Percentiles rank a stretch among this genome's conserved stretches.
Conservation (phyloP, 1,139 yeast genomes). For the Yamadazyma dendronema region DNA sequence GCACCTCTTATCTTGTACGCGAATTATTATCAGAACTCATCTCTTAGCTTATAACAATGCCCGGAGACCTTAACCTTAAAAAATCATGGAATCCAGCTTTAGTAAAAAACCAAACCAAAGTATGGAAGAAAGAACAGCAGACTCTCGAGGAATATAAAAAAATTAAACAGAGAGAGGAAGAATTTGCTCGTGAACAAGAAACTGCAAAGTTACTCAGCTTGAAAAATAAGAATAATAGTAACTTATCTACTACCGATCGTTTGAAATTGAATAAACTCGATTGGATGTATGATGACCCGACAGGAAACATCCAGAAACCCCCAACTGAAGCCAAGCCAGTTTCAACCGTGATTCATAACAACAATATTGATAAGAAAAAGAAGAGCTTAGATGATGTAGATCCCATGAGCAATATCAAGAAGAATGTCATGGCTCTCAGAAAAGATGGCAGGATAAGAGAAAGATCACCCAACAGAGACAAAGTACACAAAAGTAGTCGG, state of each 20-base stretch:
- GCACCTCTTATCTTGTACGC: too few relatives aligned
- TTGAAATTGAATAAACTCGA: slow-evolving; percentile 53
- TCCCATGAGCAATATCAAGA: slow-evolving; percentile 10
- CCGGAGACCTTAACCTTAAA: slow-evolving; percentile 83
- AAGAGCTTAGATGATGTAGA: slow-evolving; percentile 20
- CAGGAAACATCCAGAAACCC: slow-evolving; percentile 1
- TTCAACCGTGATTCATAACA: not conserved
- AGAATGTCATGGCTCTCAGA: too few relatives aligned
- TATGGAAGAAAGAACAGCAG: slow-evolving; percentile 82
- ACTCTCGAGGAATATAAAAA: slow-evolving; percentile 68
- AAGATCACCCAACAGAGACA: slow-evolving; percentile 10
- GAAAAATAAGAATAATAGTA: slow-evolving; percentile 18
- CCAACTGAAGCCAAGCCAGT: not conserved
- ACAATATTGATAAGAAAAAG: not conserved
- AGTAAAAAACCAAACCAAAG: slow-evolving; percentile 79
- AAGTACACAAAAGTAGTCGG: slow-evolving; percentile 6
- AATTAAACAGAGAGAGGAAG: slow-evolving; percentile 63
- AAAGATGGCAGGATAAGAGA: slow-evolving; percentile 2
- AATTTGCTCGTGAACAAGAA: slow-evolving; percentile 64
- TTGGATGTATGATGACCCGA: slow-evolving; percentile 80
- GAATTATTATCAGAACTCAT: too few relatives aligned
- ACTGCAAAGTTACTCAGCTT: slow-evolving; percentile 54
- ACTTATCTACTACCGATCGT: slow-evolving; percentile 38
- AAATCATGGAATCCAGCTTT: slow-evolving; percentile 97
- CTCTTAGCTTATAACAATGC: slow-evolving; percentile 29